phyloP scores from a whole-genome alignment of 176 grass and related monocot species.

The Aegilops bicornis region DNA sequence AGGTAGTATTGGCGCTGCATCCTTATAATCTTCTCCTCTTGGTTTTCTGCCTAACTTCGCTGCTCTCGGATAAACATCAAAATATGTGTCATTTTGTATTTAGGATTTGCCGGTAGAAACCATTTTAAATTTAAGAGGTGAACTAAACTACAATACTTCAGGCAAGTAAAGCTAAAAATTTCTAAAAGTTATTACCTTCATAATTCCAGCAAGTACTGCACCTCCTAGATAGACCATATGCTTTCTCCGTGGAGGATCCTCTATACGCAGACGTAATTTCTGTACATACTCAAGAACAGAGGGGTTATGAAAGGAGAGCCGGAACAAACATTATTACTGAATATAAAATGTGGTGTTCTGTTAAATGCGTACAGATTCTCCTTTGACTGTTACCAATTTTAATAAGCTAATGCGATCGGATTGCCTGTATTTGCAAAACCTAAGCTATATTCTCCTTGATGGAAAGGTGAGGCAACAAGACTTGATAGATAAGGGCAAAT shows the following conservation, averaged over 20 bases:
- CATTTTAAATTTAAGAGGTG: background rate
- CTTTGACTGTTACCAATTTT: background rate
- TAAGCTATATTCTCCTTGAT: background rate
- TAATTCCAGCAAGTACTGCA: constrained; percentile 95
- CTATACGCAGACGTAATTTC: constrained; percentile 89
- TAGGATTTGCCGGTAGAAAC: background rate
- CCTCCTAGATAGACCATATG: constrained; percentile 98
- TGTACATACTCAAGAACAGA: constrained; percentile 30
- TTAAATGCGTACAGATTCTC: background rate
- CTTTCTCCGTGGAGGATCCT: constrained; percentile 94
- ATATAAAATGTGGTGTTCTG: background rate
- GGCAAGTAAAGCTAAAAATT: background rate
- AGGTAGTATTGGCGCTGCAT: background rate
- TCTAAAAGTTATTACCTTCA: constrained; percentile 63
- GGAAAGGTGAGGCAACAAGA: background rate
- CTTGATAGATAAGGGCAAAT: background rate
- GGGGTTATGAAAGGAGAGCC: background rate
- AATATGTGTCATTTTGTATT: background rate
- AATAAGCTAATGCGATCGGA: background rate
- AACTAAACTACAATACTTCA: background rate
- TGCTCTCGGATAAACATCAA: background rate
- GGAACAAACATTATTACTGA: background rate
- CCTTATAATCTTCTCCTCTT: background rate
- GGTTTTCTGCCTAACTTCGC: background rate
- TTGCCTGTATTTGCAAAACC: constrained; percentile 7